A percentile compares a stretch with the other conserved stretches of the same genome.
These are phyloP conservation scores for Penicillium griseofulvum DNA, from an alignment of 2,329 filamentous ascomycete species.

Conservation along the genomic window DNA sequence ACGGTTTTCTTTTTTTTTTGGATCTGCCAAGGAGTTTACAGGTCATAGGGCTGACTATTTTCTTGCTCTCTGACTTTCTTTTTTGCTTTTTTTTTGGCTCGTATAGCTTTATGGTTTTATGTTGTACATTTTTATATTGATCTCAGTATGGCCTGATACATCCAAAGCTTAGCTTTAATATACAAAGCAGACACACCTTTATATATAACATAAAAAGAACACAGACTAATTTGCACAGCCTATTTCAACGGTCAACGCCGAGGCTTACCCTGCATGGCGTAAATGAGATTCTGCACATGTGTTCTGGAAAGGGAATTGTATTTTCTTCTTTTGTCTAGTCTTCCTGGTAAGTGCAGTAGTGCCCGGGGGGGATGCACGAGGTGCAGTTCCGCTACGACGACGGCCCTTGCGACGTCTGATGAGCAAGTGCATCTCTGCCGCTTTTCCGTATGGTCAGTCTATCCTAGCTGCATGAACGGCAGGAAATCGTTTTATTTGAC, in stretches of 20 bases:
- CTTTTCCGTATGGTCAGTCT: conserved; percentile 10
- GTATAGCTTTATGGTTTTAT: background rate
- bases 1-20: too few species aligned
- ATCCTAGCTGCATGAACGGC: conserved; percentile 22
- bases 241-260: conserved; percentile 12
- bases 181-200: background rate
- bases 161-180: background rate
- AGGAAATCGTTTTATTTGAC: conserved; percentile 13
- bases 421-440: conserved; percentile 5
- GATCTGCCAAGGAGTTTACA: background rate
- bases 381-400: conserved; percentile 26
- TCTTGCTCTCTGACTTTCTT: background rate
- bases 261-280: conserved; percentile 10
- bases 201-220: background rate
- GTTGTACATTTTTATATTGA: too few species aligned
- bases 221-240: background rate
- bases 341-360: conserved; percentile 30
- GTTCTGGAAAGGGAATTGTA: conserved; percentile 21
- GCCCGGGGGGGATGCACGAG: conserved; percentile 34
- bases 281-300: conserved; percentile 7
- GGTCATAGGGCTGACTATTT: conserved; percentile 12
- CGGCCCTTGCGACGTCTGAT: conserved; percentile 11
- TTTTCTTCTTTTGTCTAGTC: background rate
- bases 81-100: background rate
- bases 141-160: background rate